Base-by-base conservation (phyloP, 23 red algal species). In the Gracilaria gracilis region DNA sequence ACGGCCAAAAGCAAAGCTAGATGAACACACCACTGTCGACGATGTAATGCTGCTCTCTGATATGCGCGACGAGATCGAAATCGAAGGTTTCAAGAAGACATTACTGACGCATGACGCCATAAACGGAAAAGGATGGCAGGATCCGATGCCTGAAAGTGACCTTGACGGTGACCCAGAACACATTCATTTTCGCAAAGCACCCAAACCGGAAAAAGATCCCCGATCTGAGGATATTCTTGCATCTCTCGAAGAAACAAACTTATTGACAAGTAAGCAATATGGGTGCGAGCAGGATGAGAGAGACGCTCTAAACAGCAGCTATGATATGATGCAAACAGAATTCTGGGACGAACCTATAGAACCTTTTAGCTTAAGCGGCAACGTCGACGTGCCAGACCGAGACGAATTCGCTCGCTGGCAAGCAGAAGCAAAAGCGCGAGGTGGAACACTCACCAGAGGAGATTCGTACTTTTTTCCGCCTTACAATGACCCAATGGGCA, bases 341-440 rank as follows among this genome's bases (percentile, higher is more conserved):
- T 23, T 54, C 40, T 28, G 25, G 29, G 87, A 91, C 28, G 73
- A 48, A 4, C 35, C 27, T 19, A 32, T 16, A 61, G 28, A 81
- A 44, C 75, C 87, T 2, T 65, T 80, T 13, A 73, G 32, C 21
- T 24, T 39, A 34, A 23, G 58, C 20, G 87, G 55, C 13, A 38
- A 81, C 37, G 21, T 65, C 39, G 67, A 70, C 29, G 87, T 72
- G 32, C 75, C 87, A 55, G 50, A 64, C 25, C 87, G 75, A 23
- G 76, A 91, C 13, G 75, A 91, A 53, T 91, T 81, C 42, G 67
- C 67, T 8, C 62, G 53, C 27, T 91, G 87, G 87, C 87, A 91
- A 28, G 42, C 32, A 16, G 87, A 67, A 29, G 87, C 87, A 65
- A 34, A 66, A 48, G 75, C 55, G 5, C 87, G 87, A 36, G 87